phyloP scores from a whole-genome alignment of 2,329 filamentous ascomycete genomes.

The Rutstroemia sp. region DNA sequence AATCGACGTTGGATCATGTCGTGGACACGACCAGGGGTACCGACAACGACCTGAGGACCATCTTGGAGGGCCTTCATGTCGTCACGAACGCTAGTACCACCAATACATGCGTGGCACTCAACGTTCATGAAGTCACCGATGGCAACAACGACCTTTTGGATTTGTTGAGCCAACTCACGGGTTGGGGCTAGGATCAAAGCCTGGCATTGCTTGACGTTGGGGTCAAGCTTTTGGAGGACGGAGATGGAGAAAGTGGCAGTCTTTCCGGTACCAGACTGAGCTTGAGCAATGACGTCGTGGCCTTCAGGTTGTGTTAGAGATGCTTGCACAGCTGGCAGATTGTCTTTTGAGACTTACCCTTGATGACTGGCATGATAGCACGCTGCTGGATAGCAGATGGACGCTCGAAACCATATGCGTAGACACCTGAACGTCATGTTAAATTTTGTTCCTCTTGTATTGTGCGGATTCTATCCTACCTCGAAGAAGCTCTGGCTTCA shows the following conservation, averaged over 20 bases:
- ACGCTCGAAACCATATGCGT: constrained; percentile 99
- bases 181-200: constrained; percentile 96
- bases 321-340: constrained; percentile 7
- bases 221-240: constrained; percentile 97
- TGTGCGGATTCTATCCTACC: constrained; percentile 45
- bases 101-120: constrained; percentile 98
- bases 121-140: constrained; percentile 99
- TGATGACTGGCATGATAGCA: constrained; percentile 99
- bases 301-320: constrained; percentile 41
- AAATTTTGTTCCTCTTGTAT: constrained; percentile 11
- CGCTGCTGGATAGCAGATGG: constrained; percentile 99
- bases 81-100: constrained; percentile 94
- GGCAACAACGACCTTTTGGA: constrained; percentile 98
- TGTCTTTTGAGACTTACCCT: constrained; percentile 58
- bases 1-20: constrained; percentile 99
- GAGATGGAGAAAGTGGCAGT: constrained; percentile 99
- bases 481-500: constrained; percentile 95
- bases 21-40: constrained; percentile 95
- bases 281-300: constrained; percentile 98
- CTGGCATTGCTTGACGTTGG: constrained; percentile 92
- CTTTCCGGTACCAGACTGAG: constrained; percentile 99
- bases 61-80: constrained; percentile 98
- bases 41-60: constrained; percentile 93
- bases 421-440: constrained; percentile 55
- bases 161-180: constrained; percentile 97